phyloP scores from a whole-genome alignment of 257 asterid species.

The Vinca minor region DNA sequence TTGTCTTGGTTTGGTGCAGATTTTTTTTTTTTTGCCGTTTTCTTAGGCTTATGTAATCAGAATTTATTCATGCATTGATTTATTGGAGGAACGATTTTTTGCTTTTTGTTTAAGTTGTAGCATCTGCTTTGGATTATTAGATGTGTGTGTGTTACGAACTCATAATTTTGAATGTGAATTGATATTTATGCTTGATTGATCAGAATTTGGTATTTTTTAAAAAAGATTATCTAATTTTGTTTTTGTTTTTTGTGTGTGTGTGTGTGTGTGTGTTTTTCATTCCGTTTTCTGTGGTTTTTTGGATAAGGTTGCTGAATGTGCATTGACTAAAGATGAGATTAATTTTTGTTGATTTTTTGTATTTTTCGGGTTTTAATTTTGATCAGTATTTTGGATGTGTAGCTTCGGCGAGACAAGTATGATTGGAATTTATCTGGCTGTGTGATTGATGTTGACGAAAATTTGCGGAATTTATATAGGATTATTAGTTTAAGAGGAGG shows the following conservation, averaged over 20 bases:
- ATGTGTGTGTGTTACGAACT: not conserved
- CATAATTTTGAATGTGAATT: not conserved
- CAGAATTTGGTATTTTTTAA: not conserved
- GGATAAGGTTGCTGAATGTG: slow-evolving; percentile 1
- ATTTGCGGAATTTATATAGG: not conserved
- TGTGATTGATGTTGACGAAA: slow-evolving; percentile 14
- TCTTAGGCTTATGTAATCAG: not conserved
- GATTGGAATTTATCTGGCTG: slow-evolving; percentile 2
- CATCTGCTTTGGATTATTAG: not conserved
- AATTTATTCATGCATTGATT: slow-evolving; percentile 6
- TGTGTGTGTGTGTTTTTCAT: no score
- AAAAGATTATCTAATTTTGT: not conserved
- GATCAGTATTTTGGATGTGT: not conserved
- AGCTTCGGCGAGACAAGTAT: not conserved
- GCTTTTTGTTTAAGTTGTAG: not conserved
- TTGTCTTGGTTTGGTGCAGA: not conserved
- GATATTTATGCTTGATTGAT: not conserved
- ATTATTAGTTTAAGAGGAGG: not conserved
- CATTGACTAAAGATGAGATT: slow-evolving; percentile 4
- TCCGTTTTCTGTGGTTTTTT: not conserved
- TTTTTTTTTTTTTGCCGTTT: not conserved
- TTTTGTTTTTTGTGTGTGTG: not conserved
- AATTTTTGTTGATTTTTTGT: not conserved
- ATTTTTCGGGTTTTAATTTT: not conserved
- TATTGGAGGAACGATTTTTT: no score